Conservation (phyloP, 768 basidiomycete genomes). For the Cystofilobasidium bisporidii region DNA sequence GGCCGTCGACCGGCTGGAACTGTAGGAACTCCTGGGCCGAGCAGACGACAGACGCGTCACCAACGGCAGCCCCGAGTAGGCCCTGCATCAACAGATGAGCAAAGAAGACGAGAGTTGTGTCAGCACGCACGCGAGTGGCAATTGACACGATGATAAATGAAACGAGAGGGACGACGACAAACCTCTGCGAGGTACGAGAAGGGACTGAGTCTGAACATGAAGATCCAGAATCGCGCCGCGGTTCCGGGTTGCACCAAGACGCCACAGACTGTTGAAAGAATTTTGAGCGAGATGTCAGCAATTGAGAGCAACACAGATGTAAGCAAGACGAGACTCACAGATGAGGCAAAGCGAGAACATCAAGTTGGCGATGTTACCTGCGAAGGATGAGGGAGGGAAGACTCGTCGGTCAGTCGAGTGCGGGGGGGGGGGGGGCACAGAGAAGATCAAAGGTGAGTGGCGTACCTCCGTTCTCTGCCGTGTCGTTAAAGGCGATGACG, state of each 20-base stretch:
- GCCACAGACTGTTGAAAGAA: too few relatives aligned
- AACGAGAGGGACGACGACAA: constrained; percentile 42
- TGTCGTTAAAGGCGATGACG: constrained; percentile 41
- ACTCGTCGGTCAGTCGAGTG: constrained; percentile 27
- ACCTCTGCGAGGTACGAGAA: constrained; percentile 37
- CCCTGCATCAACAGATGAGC: constrained; percentile 31
- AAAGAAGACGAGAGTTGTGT: too few relatives aligned
- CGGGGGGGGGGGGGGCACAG: background rate
- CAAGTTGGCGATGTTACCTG: constrained; percentile 43
- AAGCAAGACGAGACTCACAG: constrained; percentile 34
- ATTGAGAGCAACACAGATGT: too few relatives aligned
- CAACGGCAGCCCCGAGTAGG: constrained; percentile 31
- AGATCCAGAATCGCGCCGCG: constrained; percentile 38
- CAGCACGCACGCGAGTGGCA: too few relatives aligned
- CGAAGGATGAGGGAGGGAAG: background rate
- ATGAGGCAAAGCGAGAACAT: constrained; percentile 44
- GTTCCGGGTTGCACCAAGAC: too few relatives aligned
- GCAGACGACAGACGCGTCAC: constrained; percentile 35
- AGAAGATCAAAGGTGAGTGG: background rate
- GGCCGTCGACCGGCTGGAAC: constrained; percentile 62
- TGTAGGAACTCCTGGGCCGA: constrained; percentile 32
- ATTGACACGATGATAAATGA: background rate
- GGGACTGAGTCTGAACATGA: constrained; percentile 33
- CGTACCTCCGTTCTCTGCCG: constrained; percentile 36
- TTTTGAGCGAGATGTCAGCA: too few relatives aligned